Evolutionary conservation across 495 filamentous ascomycete genomes (phyloP), one percentile per base, ranked within the genome.

Genomic region (Jackrogersella multiformis): DNA sequence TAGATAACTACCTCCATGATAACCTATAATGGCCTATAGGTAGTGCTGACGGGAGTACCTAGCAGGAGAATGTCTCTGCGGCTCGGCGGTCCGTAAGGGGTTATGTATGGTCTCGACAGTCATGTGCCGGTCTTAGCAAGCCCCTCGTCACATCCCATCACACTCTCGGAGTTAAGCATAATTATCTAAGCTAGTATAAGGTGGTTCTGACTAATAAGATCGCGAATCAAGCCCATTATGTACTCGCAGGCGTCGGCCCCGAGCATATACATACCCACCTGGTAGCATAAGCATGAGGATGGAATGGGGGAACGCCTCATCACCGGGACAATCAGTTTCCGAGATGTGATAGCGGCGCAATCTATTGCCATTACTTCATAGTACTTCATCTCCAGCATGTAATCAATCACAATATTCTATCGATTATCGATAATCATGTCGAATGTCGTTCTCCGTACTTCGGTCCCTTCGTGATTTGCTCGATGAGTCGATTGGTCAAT

Each of bases 311-410:
- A 34, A 36, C 49, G 49, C 30, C 36, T 61, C 26, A 26, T 57
- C 56, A 44, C 60, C 66, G 66, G 66, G 55, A 4, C 20, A 45
- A 61, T 56, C 16, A 21, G 21, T 7, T 64, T 69, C 66, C 60
- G 66, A 61, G 21, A 56, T 54, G 67, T 65, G 67, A 70, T 49
- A 54, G 30, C 38, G 44, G 61, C 61, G 67, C 67, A 65, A 61
- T 46, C 3, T 70, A 51, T 61, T 70, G 67, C 67, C 67, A 49
- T 60, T 48, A 48, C 48, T 51, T n/a, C n/a, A n/a, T n/a, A n/a
- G n/a, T 59, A 60, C 60, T 59, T 56, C 39, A 60, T 64, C 46
- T n/a, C 32, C 44, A 10, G 21, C n/a, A n/a, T n/a, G n/a, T 38
- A 56, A 69, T 58, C 59, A 54, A 64, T 58, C 59, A 34, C 16